A percentile compares a stretch with the other conserved stretches of the same genome.
These are phyloP conservation scores for Trichoderma citrinoviride DNA, from an alignment of 2,329 filamentous ascomycete genomes.

Conservation along the genomic window DNA sequence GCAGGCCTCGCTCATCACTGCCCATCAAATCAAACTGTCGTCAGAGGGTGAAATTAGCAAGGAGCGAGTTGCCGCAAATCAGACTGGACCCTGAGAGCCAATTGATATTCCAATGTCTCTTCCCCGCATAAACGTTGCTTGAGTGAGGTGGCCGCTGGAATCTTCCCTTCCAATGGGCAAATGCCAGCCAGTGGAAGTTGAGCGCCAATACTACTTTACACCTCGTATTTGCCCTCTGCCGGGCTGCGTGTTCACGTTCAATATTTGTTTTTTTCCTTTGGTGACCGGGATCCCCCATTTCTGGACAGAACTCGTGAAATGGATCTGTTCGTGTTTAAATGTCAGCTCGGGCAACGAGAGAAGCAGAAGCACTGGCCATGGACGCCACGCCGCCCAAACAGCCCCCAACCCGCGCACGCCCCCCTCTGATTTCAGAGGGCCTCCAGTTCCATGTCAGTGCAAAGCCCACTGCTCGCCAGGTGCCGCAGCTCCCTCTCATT, in stretches of 20 bases:
- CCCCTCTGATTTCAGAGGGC: too few species aligned
- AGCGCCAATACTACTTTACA: too few species aligned
- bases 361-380: background rate
- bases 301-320: too few species aligned
- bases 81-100: constrained; percentile 1
- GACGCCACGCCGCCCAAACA: background rate
- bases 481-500: background rate
- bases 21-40: background rate
- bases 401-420: background rate
- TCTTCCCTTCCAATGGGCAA: too few species aligned
- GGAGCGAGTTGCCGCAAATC: background rate
- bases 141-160: background rate
- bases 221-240: too few species aligned
- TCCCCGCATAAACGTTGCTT: background rate
- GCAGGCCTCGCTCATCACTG: background rate
- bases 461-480: background rate
- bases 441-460: background rate
- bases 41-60: background rate
- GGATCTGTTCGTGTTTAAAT: too few species aligned
- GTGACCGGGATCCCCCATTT: too few species aligned
- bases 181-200: background rate
- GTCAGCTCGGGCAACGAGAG: too few species aligned
- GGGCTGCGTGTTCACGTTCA: too few species aligned
- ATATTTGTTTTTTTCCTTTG: too few species aligned
- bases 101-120: background rate